A percentile compares a stretch with the other conserved stretches of the same genome.
Conservation (phyloP, 345 rosid genomes). For the Citrus medica region DNA sequence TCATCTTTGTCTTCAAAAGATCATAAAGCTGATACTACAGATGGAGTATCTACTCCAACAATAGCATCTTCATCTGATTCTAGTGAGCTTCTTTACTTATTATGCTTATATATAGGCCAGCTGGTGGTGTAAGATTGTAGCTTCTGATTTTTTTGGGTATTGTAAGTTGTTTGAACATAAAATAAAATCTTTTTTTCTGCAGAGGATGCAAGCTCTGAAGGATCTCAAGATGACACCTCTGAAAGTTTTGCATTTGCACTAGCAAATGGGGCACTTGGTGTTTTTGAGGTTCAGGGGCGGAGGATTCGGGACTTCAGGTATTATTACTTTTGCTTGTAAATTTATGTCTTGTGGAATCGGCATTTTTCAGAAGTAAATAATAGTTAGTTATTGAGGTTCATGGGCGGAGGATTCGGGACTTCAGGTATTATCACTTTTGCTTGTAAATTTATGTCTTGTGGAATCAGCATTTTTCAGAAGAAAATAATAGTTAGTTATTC, state of each 20-base stretch:
- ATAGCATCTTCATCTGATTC: constrained; percentile 56
- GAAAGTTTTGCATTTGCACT: constrained; percentile 98
- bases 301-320: constrained; percentile 96
- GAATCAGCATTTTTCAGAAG: not conserved
- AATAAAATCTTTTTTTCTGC: constrained; percentile 27
- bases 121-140: constrained; percentile 5
- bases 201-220: constrained; percentile 50
- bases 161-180: constrained; percentile 11
- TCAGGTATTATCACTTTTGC: constrained; percentile 45
- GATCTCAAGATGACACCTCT: constrained; percentile 64
- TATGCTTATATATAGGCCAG: not conserved
- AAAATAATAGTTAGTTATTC: not conserved
- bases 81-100: constrained; percentile 46
- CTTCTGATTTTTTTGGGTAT: not conserved
- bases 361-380: not conserved
- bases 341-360: not conserved
- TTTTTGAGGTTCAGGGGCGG: constrained; percentile 95
- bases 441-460: not conserved
- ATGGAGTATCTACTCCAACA: constrained; percentile 44
- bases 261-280: constrained; percentile 98
- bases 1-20: constrained; percentile 35
- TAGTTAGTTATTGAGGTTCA: constrained; percentile 79
- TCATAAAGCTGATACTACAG: constrained; percentile 31
- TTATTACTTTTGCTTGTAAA: not conserved
- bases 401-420: constrained; percentile 93